Conservation (phyloP, 352 stramenopile species). For the Pythium vanterpoolii region DNA sequence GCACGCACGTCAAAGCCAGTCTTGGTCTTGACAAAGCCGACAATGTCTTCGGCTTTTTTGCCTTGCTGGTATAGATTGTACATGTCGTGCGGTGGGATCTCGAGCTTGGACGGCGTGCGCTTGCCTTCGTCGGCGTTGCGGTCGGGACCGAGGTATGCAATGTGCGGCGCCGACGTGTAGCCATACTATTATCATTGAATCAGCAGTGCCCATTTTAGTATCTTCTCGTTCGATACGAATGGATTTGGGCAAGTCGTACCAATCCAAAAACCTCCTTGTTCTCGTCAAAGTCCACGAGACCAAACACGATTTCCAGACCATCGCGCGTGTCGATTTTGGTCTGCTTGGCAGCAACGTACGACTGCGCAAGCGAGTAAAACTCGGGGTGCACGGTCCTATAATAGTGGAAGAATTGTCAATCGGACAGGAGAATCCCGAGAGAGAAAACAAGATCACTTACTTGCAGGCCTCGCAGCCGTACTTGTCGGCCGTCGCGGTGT, state of each 20-base stretch:
- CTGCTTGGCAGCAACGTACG: conserved; percentile 61
- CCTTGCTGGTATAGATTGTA: conserved; percentile 81
- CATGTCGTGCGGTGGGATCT: conserved; percentile 49
- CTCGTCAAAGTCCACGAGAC: conserved; percentile 68
- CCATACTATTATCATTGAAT: conserved; percentile 66
- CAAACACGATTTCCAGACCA: conserved; percentile 75
- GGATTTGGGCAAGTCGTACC: conserved; percentile 24
- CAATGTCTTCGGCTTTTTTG: conserved; percentile 66
- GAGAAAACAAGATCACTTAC: conserved; percentile 31
- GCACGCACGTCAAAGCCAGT: conserved; percentile 72
- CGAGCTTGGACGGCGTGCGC: conserved; percentile 43
- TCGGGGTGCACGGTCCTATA: conserved; percentile 69
- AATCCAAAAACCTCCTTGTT: conserved; percentile 69
- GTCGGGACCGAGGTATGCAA: conserved; percentile 74
- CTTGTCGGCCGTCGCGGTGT: conserved; percentile 72
- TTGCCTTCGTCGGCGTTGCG: conserved; percentile 49
- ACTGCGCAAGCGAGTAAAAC: conserved; percentile 60
- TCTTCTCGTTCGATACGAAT: neutral
- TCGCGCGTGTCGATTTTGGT: conserved; percentile 72
- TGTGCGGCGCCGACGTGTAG: conserved; percentile 73
- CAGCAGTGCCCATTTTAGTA: neutral
- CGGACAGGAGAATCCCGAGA: neutral
- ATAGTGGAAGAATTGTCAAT: neutral
- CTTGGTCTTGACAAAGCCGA: conserved; percentile 73
- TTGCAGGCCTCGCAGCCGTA: conserved; percentile 75